Percentiles rank a stretch among this genome's conserved stretches.
Conservation (phyloP, 257 asterid species). For the Gentiana macrophylla region DNA sequence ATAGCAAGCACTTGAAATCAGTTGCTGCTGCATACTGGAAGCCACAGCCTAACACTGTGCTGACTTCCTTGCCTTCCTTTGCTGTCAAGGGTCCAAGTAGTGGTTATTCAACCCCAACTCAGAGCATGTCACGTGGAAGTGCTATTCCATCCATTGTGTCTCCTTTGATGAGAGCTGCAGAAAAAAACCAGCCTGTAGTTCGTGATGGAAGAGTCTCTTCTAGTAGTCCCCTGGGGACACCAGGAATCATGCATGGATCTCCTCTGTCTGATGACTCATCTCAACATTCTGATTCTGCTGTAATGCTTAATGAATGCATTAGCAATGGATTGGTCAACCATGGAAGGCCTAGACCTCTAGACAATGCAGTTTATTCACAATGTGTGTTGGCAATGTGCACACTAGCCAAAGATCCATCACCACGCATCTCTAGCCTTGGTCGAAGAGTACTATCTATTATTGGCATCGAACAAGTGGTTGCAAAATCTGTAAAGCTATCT, state of each 20-base stretch:
- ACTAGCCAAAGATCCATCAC: conserved; percentile 97
- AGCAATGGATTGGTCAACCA: conserved; percentile 71
- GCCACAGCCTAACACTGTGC: conserved; percentile 66
- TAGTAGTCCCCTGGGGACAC: conserved; percentile 79
- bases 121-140: conserved; percentile 61
- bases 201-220: conserved; percentile 85
- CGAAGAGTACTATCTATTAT: conserved; percentile 74
- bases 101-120: conserved; percentile 78
- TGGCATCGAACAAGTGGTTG: conserved; percentile 91
- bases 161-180: conserved; percentile 57
- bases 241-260: conserved; percentile 94
- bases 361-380: conserved; percentile 71
- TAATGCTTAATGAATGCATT: conserved; percentile 36
- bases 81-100: conserved; percentile 58
- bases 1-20: conserved; percentile 82
- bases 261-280: conserved; percentile 94
- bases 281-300: conserved; percentile 91
- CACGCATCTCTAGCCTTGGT: conserved; percentile 86
- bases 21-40: conserved; percentile 89
- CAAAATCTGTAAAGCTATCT: conserved; percentile 52
- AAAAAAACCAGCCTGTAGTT: conserved; percentile 40
- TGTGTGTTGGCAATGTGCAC: conserved; percentile 84
- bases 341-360: conserved; percentile 63
- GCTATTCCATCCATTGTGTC: conserved; percentile 56
- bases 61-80: conserved; percentile 79